A percentile compares a stretch with the other conserved stretches of the same genome.
phyloP scores from a whole-genome alignment of 495 filamentous ascomycete species.

The Penicillium salamii region DNA sequence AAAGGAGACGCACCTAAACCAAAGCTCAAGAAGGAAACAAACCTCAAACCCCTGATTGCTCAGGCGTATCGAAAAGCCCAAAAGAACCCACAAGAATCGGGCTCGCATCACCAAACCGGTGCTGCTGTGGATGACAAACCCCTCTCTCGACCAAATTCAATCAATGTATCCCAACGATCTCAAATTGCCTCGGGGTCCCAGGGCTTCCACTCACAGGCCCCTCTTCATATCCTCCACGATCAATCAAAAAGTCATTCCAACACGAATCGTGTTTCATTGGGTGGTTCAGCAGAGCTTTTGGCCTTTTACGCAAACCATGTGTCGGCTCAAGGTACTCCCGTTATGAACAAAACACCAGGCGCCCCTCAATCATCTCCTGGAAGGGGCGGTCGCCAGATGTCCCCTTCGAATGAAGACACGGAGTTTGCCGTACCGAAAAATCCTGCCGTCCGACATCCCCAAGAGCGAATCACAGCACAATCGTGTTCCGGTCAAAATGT shows the following conservation, averaged over 20 bases:
- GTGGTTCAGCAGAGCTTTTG: background rate
- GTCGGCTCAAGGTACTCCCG: background rate
- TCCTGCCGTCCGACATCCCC: too few relatives aligned
- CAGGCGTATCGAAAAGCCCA: constrained; percentile 4
- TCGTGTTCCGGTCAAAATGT: too few relatives aligned
- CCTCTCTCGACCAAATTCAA: background rate
- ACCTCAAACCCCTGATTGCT: constrained; percentile 17
- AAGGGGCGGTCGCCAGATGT: background rate
- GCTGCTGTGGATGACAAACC: background rate
- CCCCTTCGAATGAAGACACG: too few relatives aligned
- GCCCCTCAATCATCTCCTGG: background rate
- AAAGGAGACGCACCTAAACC: constrained; percentile 20
- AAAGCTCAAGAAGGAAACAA: constrained; percentile 15
- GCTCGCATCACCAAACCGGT: background rate
- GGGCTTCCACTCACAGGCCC: constrained; percentile 15
- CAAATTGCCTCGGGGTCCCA: constrained; percentile 4
- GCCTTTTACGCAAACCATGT: background rate
- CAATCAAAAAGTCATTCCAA: background rate
- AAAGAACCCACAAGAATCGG: background rate
- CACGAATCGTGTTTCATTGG: background rate
- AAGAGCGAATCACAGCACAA: too few relatives aligned
- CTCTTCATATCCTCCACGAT: background rate
- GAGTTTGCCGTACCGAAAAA: too few relatives aligned
- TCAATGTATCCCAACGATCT: background rate
- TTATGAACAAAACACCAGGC: background rate